Evolutionary conservation across 352 stramenopile genomes (phyloP).

Genomic region (Pythium brassicae): DNA sequence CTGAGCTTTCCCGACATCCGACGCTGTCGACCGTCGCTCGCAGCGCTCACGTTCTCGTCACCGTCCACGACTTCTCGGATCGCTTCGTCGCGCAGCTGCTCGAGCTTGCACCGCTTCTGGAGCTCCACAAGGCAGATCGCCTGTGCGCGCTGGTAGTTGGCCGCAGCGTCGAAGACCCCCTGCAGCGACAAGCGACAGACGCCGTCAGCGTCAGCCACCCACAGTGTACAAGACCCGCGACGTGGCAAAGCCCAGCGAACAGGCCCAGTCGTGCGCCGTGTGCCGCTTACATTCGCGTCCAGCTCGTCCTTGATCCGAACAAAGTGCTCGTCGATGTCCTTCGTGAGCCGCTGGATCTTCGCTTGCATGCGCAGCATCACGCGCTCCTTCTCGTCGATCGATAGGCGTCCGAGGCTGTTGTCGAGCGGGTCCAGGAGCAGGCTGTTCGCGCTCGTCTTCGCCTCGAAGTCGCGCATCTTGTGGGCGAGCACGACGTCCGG

Average conservation of each 20-base stretch:
- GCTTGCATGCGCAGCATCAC: slow-evolving; percentile 71
- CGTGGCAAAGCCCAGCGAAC: too few species aligned
- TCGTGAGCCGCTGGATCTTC: slow-evolving; percentile 61
- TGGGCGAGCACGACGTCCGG: slow-evolving; percentile 68
- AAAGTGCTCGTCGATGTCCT: slow-evolving; percentile 54
- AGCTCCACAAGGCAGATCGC: slow-evolving; percentile 67
- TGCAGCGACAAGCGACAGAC: not conserved
- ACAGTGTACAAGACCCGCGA: too few species aligned
- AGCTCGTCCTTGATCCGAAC: slow-evolving; percentile 40
- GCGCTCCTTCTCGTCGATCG: slow-evolving; percentile 62
- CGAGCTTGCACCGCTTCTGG: slow-evolving; percentile 56
- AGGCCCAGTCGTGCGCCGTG: too few species aligned
- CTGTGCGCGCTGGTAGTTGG: slow-evolving; percentile 59
- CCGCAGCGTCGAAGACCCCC: slow-evolving; percentile 57
- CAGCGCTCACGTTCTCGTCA: not conserved
- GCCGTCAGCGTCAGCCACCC: not conserved
- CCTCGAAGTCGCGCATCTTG: slow-evolving; percentile 81
- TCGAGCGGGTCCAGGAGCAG: slow-evolving; percentile 58
- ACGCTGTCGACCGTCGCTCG: not conserved
- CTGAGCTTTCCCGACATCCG: slow-evolving; percentile 11
- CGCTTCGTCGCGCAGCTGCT: slow-evolving; percentile 57
- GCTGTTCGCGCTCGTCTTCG: slow-evolving; percentile 44
- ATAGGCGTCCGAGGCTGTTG: slow-evolving; percentile 43
- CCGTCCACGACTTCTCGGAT: slow-evolving; percentile 43
- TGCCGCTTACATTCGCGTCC: slow-evolving; percentile 30